Percentiles rank a stretch among this genome's conserved stretches.
Evolutionary conservation across 768 basidiomycete species (phyloP).

Genomic region (Wakefieldia striispora): DNA sequence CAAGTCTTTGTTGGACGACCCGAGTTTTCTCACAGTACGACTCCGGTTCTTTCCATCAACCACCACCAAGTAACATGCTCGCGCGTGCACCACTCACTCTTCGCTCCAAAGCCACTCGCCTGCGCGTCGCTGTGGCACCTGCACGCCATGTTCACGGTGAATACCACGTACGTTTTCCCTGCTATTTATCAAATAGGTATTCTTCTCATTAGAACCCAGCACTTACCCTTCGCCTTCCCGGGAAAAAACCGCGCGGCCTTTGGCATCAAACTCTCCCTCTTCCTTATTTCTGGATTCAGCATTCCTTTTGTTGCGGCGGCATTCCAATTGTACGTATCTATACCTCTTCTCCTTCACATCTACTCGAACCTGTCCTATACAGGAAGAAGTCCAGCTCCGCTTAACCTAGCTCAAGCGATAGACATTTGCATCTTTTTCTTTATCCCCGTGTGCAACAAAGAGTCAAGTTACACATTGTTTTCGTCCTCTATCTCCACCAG

Average conservation of each 20-base stretch:
- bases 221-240: conserved; percentile 55
- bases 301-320: conserved; percentile 64
- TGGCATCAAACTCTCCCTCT: conserved; percentile 31
- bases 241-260: conserved; percentile 50
- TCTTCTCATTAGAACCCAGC: conserved; percentile 32
- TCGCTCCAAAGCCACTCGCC: conserved; percentile 39
- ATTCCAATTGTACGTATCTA: conserved; percentile 59
- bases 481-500: conserved; percentile 23
- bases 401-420: conserved; percentile 10
- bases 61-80: conserved; percentile 34
- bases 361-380: conserved; percentile 6
- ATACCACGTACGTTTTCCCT: conserved; percentile 48
- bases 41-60: conserved; percentile 16
- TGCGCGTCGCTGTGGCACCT: conserved; percentile 18
- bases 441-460: conserved; percentile 7
- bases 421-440: not conserved
- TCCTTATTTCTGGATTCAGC: conserved; percentile 54
- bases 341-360: not conserved
- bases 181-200: not conserved
- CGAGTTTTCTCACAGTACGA: conserved; percentile 18
- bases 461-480: conserved; percentile 12
- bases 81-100: conserved; percentile 41
- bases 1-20: not conserved
- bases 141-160: conserved; percentile 45
- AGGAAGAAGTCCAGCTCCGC: conserved; percentile 41